These are phyloP conservation scores for Tricholoma furcatifolium DNA, from an alignment of 768 basidiomycete genomes.

Conservation along the genomic window DNA sequence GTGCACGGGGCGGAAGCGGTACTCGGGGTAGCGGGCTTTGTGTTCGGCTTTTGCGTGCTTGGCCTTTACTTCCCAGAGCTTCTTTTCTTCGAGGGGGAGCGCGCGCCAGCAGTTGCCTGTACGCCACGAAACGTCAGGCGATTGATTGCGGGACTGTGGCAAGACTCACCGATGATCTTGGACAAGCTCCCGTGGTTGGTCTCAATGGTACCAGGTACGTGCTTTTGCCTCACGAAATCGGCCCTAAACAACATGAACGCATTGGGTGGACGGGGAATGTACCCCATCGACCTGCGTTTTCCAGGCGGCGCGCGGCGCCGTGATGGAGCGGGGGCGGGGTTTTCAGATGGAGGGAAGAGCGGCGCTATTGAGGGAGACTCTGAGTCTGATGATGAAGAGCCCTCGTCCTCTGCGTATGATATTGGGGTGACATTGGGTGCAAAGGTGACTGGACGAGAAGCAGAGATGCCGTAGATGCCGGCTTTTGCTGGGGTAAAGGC, in stretches of 20 bases:
- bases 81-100: slow-evolving; percentile 69
- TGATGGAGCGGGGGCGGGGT: slow-evolving; percentile 34
- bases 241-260: slow-evolving; percentile 88
- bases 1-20: slow-evolving; percentile 54
- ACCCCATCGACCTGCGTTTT: slow-evolving; percentile 57
- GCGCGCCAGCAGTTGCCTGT: slow-evolving; percentile 75
- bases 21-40: slow-evolving; percentile 67
- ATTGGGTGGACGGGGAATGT: slow-evolving; percentile 82
- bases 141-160: slow-evolving; percentile 16
- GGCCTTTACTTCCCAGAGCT: slow-evolving; percentile 70
- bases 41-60: slow-evolving; percentile 75
- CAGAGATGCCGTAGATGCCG: slow-evolving; percentile 53
- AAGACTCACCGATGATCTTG: slow-evolving; percentile 51
- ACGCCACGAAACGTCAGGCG: slow-evolving; percentile 23
- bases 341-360: slow-evolving; percentile 55
- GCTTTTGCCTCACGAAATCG: slow-evolving; percentile 76
- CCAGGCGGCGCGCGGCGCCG: slow-evolving; percentile 55
- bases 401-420: slow-evolving; percentile 27
- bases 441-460: slow-evolving; percentile 52
- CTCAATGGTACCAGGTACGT: slow-evolving; percentile 72
- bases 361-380: slow-evolving; percentile 34
- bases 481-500: slow-evolving; percentile 45
- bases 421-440: slow-evolving; percentile 36
- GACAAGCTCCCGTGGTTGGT: slow-evolving; percentile 30
- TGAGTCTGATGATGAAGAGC: slow-evolving; percentile 22